Conservation (phyloP, 805 yeast genomes). For the Saccharomycopsis malanga region DNA sequence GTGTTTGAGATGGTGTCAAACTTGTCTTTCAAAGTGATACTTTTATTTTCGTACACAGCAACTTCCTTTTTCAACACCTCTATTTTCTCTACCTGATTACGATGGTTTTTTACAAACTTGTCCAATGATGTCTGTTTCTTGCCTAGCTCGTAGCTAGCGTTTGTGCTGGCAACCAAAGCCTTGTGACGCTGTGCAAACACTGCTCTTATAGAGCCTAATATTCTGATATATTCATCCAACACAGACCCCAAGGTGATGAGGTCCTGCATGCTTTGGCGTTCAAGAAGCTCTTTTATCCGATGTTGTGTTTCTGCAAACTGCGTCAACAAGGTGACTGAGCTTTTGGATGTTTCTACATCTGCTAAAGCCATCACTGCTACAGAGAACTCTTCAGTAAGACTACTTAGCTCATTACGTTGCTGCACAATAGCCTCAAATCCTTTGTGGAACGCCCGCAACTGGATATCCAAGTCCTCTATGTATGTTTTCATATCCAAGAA, state of each 20-base stretch:
- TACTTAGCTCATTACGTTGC: slow-evolving; percentile 69
- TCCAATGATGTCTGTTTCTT: slow-evolving; percentile 43
- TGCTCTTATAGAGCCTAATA: slow-evolving; percentile 65
- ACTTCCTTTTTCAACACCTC: slow-evolving; percentile 53
- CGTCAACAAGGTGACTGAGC: slow-evolving; percentile 53
- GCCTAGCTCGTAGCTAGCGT: slow-evolving; percentile 39
- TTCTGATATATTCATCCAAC: slow-evolving; percentile 77
- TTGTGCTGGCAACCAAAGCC: slow-evolving; percentile 38
- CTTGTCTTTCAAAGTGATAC: slow-evolving; percentile 45
- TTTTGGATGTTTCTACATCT: slow-evolving; percentile 65
- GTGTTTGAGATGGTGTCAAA: slow-evolving; percentile 59
- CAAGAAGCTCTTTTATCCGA: slow-evolving; percentile 65
- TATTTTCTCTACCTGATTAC: slow-evolving; percentile 57
- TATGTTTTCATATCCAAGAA: slow-evolving; percentile 63
- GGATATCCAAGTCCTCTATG: slow-evolving; percentile 65
- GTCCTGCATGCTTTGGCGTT: slow-evolving; percentile 76
- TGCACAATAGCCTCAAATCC: slow-evolving; percentile 67
- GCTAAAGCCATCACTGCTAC: slow-evolving; percentile 51
- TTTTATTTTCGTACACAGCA: slow-evolving; percentile 45
- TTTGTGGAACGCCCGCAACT: slow-evolving; percentile 59
- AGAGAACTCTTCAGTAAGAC: slow-evolving; percentile 63
- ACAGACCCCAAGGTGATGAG: slow-evolving; percentile 80
- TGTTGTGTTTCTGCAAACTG: slow-evolving; percentile 69
- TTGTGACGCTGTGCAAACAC: slow-evolving; percentile 71
- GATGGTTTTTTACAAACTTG: slow-evolving; percentile 35